phyloP scores from a whole-genome alignment of 495 filamentous ascomycete species.

The Penicillium manginii region DNA sequence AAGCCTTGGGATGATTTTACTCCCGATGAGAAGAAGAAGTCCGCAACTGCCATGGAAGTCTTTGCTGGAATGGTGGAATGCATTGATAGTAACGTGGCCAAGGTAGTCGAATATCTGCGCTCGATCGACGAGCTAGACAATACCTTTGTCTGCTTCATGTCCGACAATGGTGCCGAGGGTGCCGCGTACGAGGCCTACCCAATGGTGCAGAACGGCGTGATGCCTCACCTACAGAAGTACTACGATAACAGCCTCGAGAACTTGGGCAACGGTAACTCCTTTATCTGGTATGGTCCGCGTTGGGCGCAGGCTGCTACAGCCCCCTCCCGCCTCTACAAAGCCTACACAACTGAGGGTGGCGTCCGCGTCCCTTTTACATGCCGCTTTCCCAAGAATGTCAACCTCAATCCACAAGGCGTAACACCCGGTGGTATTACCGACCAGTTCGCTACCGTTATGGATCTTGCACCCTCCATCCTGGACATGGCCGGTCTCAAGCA shows the following conservation, averaged over 20 bases:
- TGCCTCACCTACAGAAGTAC: conserved; percentile 60
- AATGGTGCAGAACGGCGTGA: conserved; percentile 54
- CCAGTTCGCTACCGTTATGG: conserved; percentile 67
- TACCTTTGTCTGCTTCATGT: conserved; percentile 67
- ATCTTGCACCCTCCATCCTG: conserved; percentile 62
- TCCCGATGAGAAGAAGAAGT: conserved; percentile 53
- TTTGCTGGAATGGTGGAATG: conserved; percentile 68
- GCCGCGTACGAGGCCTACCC: conserved; percentile 64
- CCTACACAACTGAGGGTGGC: conserved; percentile 65
- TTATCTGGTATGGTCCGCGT: conserved; percentile 68
- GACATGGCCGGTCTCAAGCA: conserved; percentile 64
- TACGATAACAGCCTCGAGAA: conserved; percentile 66
- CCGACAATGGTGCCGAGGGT: conserved; percentile 68
- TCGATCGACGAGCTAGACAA: conserved; percentile 64
- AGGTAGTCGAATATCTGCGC: conserved; percentile 58
- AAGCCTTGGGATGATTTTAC: conserved; percentile 57
- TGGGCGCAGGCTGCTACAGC: conserved; percentile 69
- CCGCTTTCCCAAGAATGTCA: conserved; percentile 44
- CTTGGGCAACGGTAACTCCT: conserved; percentile 61
- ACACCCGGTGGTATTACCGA: conserved; percentile 49
- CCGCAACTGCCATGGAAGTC: conserved; percentile 60
- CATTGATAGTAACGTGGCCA: conserved; percentile 64
- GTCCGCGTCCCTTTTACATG: conserved; percentile 62
- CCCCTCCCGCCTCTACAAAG: conserved; percentile 63
- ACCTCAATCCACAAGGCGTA: conserved; percentile 22